Conservation (phyloP, 106 monocot species). For the Gastrodia elata region DNA sequence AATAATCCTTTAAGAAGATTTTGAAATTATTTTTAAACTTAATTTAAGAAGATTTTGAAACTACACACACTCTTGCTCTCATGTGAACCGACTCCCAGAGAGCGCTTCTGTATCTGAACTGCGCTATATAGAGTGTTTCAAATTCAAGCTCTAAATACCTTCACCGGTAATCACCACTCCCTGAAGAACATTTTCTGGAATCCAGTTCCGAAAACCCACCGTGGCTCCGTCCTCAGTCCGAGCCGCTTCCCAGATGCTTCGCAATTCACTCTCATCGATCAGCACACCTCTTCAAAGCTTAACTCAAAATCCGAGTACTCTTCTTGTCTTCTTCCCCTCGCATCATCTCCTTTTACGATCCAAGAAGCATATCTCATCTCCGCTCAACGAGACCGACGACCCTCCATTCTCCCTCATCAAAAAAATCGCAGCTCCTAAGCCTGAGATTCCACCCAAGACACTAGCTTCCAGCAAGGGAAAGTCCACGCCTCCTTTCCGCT, state of each 20-base stretch:
- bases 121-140: no score
- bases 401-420: constrained; percentile 32
- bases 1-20: no score
- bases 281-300: background rate
- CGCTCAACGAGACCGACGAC: constrained; percentile 19
- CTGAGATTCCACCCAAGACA: background rate
- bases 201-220: no score
- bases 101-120: no score
- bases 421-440: constrained; percentile 1
- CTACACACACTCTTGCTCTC: no score
- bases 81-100: no score
- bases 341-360: background rate
- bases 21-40: no score
- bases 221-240: no score
- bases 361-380: constrained; percentile 7
- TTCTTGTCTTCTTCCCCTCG: background rate
- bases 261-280: background rate
- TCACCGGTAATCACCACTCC: no score
- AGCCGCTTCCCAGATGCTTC: background rate
- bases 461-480: background rate
- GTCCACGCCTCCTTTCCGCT: constrained; percentile 22
- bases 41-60: no score
- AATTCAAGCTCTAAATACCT: no score
- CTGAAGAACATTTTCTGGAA: no score
- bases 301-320: background rate